Conservation (phyloP, 2,329 filamentous ascomycete genomes). For the Didymella pinodella region DNA sequence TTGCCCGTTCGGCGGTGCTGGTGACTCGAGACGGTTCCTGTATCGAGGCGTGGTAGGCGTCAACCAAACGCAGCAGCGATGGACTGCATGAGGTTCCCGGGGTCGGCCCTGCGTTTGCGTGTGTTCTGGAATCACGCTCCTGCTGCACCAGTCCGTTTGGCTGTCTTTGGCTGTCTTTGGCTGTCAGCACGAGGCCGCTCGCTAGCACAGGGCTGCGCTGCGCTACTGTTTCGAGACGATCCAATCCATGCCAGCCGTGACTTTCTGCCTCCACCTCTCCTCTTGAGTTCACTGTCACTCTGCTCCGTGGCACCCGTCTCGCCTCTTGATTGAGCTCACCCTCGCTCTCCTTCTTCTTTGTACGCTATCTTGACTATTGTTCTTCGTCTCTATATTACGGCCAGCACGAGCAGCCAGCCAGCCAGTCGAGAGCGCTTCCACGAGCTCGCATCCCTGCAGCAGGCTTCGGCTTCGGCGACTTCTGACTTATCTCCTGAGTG, state of each 20-base stretch:
- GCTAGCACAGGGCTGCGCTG: constrained; percentile 11
- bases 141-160: neutral
- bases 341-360: constrained; percentile 27
- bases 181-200: constrained; percentile 4
- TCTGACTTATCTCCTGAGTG: constrained; percentile 26
- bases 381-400: constrained; percentile 2
- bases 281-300: neutral
- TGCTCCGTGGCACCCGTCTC: neutral
- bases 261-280: constrained; percentile 11
- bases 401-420: neutral
- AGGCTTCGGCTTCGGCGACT: constrained; percentile 7
- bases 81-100: neutral
- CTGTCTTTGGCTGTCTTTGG: constrained; percentile 8
- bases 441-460: constrained; percentile 27
- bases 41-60: neutral
- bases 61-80: neutral
- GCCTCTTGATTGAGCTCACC: constrained; percentile 1
- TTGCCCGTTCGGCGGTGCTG: neutral
- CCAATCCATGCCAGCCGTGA: constrained; percentile 3
- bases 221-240: constrained; percentile 1
- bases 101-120: neutral
- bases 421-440: neutral
- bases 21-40: neutral
- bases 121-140: neutral
- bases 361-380: constrained; percentile 35